Evolutionary conservation across 345 rosid genomes (phyloP), one percentile per base, ranked within the genome.

Genomic region (Alliaria petiolata): DNA sequence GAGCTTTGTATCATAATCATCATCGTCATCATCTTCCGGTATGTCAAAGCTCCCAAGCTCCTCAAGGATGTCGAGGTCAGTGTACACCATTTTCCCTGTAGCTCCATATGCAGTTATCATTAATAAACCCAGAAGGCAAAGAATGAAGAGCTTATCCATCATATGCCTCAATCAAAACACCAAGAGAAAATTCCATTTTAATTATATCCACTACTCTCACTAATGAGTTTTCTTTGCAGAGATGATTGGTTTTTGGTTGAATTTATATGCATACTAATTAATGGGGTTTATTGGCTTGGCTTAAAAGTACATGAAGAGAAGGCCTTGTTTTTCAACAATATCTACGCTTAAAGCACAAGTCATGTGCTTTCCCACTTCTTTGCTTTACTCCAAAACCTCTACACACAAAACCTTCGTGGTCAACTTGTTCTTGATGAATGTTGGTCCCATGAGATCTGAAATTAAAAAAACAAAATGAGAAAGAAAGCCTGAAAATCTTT

Each of bases 331-430:
- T 86, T 83, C 86, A 79, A 81, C 85, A 83, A 62, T 79, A 88
- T 81, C 89, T 42, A 85, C 77, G 71, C 99, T 90, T 95, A 73
- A 90, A 92, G 98, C 82, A 80, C 89, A 92, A 92, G 99, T 83
- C 80, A 95, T 73, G 75, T 62, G 54, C 62, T 79, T 83, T 83
- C 68, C 2, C 59, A 72, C 78, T 80, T 80, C 83, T 80, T 91
- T 88, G 97, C 97, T 95, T 91, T 86, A 93, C 98, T 93, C 95
- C 82, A 80, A 83, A 84, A 81, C 86, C 79, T 70, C 69, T 54
- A 70, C 46, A 66, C 46, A 71, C 86, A 73, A 70, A 60, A 46
- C 71, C 69, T 62, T 51, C 42, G 67, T 72, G 62, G 81, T 80
- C 81, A 78, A 81, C 78, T 77, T 40, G 81, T 71, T 78, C 81